These are phyloP conservation scores for Chimonanthus praecox DNA, from an alignment of 164 flowering plant species.

Conservation along the genomic window DNA sequence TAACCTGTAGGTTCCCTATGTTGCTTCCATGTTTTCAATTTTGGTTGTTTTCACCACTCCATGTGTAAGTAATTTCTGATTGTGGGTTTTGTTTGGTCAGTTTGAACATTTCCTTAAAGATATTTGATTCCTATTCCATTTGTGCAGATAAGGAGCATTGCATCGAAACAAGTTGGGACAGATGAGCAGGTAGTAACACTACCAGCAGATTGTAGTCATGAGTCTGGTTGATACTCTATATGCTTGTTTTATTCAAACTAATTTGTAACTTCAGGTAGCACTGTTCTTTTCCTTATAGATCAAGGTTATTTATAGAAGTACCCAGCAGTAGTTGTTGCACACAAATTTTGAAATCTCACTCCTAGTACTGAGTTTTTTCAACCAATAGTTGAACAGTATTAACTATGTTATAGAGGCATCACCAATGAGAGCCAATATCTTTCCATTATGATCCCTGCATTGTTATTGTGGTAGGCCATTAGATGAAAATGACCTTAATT, in stretches of 20 bases:
- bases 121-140: not conserved
- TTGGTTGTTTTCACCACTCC: slow-evolving; percentile 46
- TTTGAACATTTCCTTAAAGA: slow-evolving; percentile 7
- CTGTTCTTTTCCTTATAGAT: not conserved
- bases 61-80: slow-evolving; percentile 47
- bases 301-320: not conserved
- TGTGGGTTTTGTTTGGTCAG: not conserved
- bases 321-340: not conserved
- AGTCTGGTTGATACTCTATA: not conserved
- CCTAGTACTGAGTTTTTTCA: not conserved
- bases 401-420: not conserved
- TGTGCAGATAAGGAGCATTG: slow-evolving; percentile 74
- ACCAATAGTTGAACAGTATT: not conserved
- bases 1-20: slow-evolving; percentile 53
- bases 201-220: not conserved
- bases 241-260: not conserved
- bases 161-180: slow-evolving; percentile 80
- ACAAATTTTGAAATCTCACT: not conserved
- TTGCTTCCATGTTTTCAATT: slow-evolving; percentile 32
- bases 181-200: slow-evolving; percentile 60
- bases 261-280: not conserved
- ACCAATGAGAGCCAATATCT: not conserved
- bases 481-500: not conserved
- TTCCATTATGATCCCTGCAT: not conserved
- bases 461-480: not conserved